Conservation (phyloP, 257 asterid species). For the Catharanthus roseus region DNA sequence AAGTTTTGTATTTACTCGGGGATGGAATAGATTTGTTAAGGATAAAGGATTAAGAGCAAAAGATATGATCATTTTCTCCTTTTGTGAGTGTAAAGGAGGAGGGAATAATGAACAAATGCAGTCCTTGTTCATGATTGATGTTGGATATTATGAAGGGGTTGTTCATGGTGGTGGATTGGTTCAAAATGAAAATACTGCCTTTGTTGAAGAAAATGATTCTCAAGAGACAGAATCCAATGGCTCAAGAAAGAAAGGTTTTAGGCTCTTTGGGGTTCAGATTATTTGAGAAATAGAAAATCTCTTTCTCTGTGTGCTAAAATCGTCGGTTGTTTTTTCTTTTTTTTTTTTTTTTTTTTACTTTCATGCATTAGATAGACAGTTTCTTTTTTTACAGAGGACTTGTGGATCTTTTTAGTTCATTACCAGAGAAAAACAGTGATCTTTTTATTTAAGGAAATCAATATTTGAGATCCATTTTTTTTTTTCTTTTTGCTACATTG, state of each 20-base stretch:
- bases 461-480: no score
- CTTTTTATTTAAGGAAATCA: no score
- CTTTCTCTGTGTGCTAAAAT: no score
- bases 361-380: no score
- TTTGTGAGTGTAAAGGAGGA: conserved; percentile 32
- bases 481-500: no score
- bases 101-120: conserved; percentile 14
- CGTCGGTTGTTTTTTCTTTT: no score
- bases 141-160: conserved; percentile 9
- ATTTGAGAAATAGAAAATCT: no score
- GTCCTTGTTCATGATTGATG: conserved; percentile 39
- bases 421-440: no score
- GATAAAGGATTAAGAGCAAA: conserved; percentile 39
- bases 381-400: no score
- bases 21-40: conserved; percentile 62
- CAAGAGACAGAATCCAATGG: not conserved
- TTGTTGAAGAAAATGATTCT: not conserved
- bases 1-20: conserved; percentile 64
- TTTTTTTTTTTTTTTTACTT: no score
- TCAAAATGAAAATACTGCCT: not conserved
- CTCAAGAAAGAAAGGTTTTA: conserved; percentile 5
- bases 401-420: no score
- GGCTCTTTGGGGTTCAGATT: conserved; percentile 27
- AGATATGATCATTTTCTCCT: conserved; percentile 47
- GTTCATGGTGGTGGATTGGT: not conserved